Base-by-base conservation (phyloP, 148 eudicot genomes). In the Rhododendron simsii region DNA sequence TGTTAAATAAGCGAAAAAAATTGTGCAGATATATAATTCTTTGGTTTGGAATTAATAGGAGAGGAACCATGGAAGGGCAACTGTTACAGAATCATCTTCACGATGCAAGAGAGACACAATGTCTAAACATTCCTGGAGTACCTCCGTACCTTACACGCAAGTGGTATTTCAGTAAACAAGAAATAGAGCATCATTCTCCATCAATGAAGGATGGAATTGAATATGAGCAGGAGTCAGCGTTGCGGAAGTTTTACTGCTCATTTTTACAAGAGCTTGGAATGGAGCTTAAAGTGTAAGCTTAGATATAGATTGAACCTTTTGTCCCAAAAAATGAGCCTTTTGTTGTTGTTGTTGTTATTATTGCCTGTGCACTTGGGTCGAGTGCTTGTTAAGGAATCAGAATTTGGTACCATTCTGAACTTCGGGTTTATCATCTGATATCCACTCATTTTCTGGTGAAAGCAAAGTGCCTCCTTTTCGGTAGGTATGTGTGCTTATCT, bases 131-230 rank as follows among this genome's bases (percentile, higher is more conserved):
- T 80, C 85, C 85, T 87, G 78, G 85, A 79, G 85, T 69, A 83
- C 77, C 84, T 61, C 83, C 65, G 0, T 78, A 28, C 83, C 77
- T 48, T 74, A 89, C 91, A 82, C 88, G 86, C 59, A 87, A 86
- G 82, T 92, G 95, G 95, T 92, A 95, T 91, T 93, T 92, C 59
- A 91, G 91, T 63, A 92, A 69, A 86, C 88, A 91, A 48, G 94
- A 95, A 85, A 87, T 95, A 82, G 96, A 91, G 84, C 85, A 86
- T 78, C 78, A 86, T 88, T 91, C 96, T 33, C 98, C 98, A 81
- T 95, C 98, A 80, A 92, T 96, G 91, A 91, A 89, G 87, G 98
- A 95, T 87, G 94, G 95, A 78, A 89, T 95, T 85, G 87, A 87
- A 39, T 85, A 87, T 48, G 83, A 84, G 81, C 75, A 84, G 50